A percentile compares a stretch with the other conserved stretches of the same genome.
Evolutionary conservation across 2,329 filamentous ascomycete species (phyloP).

Genomic region (Paraphaeosphaeria sporulosa): DNA sequence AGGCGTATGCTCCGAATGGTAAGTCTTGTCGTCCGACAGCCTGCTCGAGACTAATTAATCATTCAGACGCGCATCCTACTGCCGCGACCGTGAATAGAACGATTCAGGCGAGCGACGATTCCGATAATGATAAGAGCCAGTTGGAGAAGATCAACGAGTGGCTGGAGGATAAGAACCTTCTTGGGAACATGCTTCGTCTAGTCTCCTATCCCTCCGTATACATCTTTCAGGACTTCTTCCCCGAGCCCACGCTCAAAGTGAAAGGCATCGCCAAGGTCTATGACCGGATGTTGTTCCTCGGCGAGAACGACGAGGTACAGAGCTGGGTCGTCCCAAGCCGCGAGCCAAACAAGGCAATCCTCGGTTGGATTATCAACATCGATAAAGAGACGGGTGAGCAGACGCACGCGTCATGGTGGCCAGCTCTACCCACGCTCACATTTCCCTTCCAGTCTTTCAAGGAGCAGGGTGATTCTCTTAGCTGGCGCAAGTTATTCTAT

Average conservation of each 20-base stretch:
- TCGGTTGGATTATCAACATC: neutral
- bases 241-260: neutral
- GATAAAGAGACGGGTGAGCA: neutral
- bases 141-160: neutral
- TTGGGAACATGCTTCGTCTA: neutral
- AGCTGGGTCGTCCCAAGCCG: neutral
- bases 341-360: neutral
- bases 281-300: neutral
- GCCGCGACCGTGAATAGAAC: neutral
- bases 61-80: neutral
- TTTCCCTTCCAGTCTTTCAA: conserved; percentile 2
- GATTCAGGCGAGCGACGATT: neutral
- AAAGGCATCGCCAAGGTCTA: conserved; percentile 1
- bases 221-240: neutral
- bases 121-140: neutral
- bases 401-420: neutral
- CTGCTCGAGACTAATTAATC: neutral
- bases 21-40: neutral
- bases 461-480: neutral
- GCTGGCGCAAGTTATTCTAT: conserved; percentile 1
- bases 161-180: neutral
- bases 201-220: neutral
- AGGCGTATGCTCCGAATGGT: conserved; percentile 2
- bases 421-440: neutral
- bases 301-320: neutral